Percentiles rank a stretch among this genome's conserved stretches.
These are phyloP conservation scores for Huntiella abstrusa DNA, from an alignment of 2,329 filamentous ascomycete species.

Conservation along the genomic window DNA sequence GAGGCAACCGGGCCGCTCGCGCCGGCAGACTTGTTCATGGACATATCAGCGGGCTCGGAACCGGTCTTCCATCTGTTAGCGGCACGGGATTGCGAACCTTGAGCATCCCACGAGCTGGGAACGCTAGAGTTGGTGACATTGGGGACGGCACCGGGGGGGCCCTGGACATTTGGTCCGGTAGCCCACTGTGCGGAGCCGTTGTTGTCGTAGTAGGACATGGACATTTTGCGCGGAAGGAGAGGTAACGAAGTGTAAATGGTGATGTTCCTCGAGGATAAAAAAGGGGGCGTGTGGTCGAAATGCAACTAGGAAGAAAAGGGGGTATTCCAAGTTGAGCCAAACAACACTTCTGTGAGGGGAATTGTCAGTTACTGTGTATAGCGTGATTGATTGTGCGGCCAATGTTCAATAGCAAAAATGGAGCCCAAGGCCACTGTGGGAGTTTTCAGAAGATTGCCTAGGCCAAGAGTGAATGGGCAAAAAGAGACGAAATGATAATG, in stretches of 20 bases:
- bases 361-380: too few species aligned
- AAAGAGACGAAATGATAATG: background rate
- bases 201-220: slow-evolving; percentile 12
- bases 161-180: slow-evolving; percentile 5
- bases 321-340: too few species aligned
- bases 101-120: slow-evolving; percentile 24
- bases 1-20: slow-evolving; percentile 55
- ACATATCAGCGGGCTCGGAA: slow-evolving; percentile 1
- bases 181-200: slow-evolving; percentile 7
- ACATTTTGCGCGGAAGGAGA: background rate
- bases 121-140: slow-evolving; percentile 15
- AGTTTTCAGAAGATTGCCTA: too few species aligned
- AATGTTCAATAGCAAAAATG: background rate
- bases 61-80: slow-evolving; percentile 8
- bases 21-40: slow-evolving; percentile 27
- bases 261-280: background rate
- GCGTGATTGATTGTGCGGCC: background rate
- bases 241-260: background rate
- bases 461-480: background rate
- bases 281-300: too few species aligned
- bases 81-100: slow-evolving; percentile 24
- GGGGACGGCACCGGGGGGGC: background rate
- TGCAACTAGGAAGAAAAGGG: too few species aligned
- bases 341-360: too few species aligned
- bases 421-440: too few species aligned